Base-by-base conservation (phyloP, 768 basidiomycete genomes). In the Mycena leptocephala region DNA sequence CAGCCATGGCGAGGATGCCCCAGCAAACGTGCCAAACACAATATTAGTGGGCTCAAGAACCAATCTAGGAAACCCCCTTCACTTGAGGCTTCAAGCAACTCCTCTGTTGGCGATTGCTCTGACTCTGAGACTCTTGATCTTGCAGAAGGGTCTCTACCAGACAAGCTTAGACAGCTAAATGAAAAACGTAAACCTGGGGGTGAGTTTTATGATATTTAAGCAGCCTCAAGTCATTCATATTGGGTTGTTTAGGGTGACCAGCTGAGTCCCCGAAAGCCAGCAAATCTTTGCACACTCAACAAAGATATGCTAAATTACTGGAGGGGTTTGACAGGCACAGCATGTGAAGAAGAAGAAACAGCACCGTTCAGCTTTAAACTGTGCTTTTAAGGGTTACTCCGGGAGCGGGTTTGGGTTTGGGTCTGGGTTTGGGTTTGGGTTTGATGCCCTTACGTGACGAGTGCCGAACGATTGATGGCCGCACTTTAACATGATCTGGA, bases 21-120 rank as follows among this genome's bases (percentile, higher is more conserved):
- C 16, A 48, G n/a, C 30, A 66, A 51, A 28, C 46, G 46, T 66
- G 48, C 64, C 30, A 66, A 66, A 66, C 46, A 14, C 43, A 66
- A 66, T 24, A 53, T 66, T 51, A 37, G n/a, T n/a, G n/a, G n/a
- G n/a, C n/a, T n/a, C n/a, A n/a, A n/a, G n/a, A n/a, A n/a, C n/a
- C n/a, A n/a, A n/a, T 56, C 66, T 39, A 68, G 37, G 53, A 53
- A n/a, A n/a, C n/a, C n/a, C n/a, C 22, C 51, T 43, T 30, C 35
- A 33, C 59, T 20, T 24, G 35, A 61, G 32, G 33, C 59, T 61
- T 61, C 35, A 61, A 39, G 13, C 10, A 58, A 58, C 32, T 58
- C 56, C 32, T 58, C 56, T 58, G 56, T 33, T 22, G 32, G 32
- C 20, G 61, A 62, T 28, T 62, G 39, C 26, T 37, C 35, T 24